A percentile compares a stretch with the other conserved stretches of the same genome.
Evolutionary conservation across 495 filamentous ascomycete genomes (phyloP).

Genomic region (Daldinia decipiens): DNA sequence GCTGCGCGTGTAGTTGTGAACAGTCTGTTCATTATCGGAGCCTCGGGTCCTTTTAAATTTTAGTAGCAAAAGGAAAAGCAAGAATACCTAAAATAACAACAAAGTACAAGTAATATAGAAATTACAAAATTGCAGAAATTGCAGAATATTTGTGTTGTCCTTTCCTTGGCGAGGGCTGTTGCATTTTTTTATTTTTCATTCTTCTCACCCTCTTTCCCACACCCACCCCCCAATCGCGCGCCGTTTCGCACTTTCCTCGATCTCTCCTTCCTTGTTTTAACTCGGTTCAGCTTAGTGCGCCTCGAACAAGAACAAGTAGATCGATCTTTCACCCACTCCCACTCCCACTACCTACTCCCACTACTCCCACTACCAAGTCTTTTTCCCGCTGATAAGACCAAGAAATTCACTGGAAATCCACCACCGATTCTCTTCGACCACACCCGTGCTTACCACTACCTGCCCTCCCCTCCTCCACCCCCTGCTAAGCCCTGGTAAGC

Average conservation of each 20-base stretch:
- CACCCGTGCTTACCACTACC: conserved; percentile 37
- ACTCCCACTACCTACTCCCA: conserved; percentile 1
- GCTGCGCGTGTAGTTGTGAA: conserved; percentile 12
- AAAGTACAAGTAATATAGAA: conserved; percentile 6
- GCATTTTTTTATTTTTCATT: conserved; percentile 12
- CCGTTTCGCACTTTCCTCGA: conserved; percentile 22
- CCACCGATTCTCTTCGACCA: conserved; percentile 41
- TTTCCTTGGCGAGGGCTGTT: conserved; percentile 34
- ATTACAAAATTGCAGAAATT: neutral
- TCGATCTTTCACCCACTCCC: conserved; percentile 38
- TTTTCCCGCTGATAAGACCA: conserved; percentile 19
- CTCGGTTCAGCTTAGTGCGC: conserved; percentile 44
- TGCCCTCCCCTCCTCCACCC: neutral
- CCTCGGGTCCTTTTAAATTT: conserved; percentile 11
- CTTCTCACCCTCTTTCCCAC: conserved; percentile 8
- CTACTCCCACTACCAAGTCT: conserved; percentile 12
- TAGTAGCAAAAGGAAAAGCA: neutral
- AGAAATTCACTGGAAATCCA: conserved; percentile 18
- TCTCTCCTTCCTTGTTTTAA: conserved; percentile 35
- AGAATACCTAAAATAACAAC: conserved; percentile 7
- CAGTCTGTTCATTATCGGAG: conserved; percentile 19
- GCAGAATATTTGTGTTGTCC: conserved; percentile 27
- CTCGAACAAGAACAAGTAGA: conserved; percentile 36
- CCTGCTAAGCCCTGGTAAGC: conserved; percentile 14
- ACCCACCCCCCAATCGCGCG: neutral